Evolutionary conservation across 805 yeast species (phyloP), one percentile per base, ranked within the genome.

Genomic region (Candida hungchunana): DNA sequence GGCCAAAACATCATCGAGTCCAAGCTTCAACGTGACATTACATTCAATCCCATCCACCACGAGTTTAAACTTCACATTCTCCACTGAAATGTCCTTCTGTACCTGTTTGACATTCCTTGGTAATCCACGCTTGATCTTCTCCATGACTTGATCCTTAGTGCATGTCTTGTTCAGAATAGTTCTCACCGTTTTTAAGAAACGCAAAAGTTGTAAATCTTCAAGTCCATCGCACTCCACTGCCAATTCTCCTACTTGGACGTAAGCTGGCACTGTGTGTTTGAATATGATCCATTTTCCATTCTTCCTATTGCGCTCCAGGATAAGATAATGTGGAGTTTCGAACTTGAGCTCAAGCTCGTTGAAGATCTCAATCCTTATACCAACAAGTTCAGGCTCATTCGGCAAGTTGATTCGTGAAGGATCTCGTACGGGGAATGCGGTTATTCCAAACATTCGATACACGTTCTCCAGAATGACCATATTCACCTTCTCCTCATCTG

Each of bases 351-450:
- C 34, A 1, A 34, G 11, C 15, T 56, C 58, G 32, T 63, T 56
- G 36, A 56, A 64, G 1, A 62, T 43, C 38, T 66, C 71, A n/a
- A 66, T 50, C 26, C 71, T 45, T n/a, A 66, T 49, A 3, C 69
- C 69, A 1, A 64, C 13, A 46, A 63, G 34, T 14, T 46, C 48
- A 6, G 47, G 43, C 14, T 32, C 20, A 2, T 47, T 46, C 27
- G 43, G 39, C 8, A 38, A 32, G 3, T 47, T 22, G 22, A 36
- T 30, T 8, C 56, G 56, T n/a, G 54, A 39, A 4, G 68, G 67
- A 31, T 63, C 66, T 10, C 55, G 55, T 1, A 63, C 51, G 0
- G 69, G 69, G 38, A 66, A 64, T 8, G 55, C 53, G 4, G 67
- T 63, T 3, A 63, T 58, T 1, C 71, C 71, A 48, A 63, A 56